Conservation (phyloP, 2,329 filamentous ascomycete genomes). For the Fusarium pseudonygamai region DNA sequence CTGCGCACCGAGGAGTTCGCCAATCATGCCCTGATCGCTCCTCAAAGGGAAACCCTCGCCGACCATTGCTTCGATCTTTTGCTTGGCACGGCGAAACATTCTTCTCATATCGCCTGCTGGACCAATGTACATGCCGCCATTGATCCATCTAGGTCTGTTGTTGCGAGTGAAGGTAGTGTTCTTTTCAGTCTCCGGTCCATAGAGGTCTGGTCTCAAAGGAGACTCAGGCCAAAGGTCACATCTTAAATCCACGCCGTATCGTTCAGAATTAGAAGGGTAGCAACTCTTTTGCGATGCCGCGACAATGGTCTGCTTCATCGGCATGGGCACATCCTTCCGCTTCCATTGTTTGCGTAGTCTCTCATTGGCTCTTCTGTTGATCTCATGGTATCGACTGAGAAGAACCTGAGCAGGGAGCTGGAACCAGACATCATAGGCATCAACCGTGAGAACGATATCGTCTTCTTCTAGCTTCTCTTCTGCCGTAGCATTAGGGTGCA, state of each 20-base stretch:
- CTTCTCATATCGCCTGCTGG: constrained; percentile 18
- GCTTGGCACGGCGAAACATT: neutral
- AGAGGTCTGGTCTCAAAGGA: neutral
- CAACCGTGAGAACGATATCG: constrained; percentile 8
- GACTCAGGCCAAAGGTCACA: neutral
- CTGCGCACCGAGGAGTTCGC: neutral
- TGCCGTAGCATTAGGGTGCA: neutral
- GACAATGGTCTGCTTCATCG: constrained; percentile 11
- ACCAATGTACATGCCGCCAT: constrained; percentile 2
- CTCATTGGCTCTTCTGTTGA: constrained; percentile 7
- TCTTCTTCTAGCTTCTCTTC: neutral
- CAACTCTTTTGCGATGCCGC: neutral
- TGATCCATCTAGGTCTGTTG: neutral
- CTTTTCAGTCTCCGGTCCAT: neutral
- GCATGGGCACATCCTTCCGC: neutral
- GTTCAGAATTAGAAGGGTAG: neutral
- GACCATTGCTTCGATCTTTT: neutral
- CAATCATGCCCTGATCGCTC: constrained; percentile 4
- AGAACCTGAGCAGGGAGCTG: constrained; percentile 3
- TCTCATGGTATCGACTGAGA: constrained; percentile 13
- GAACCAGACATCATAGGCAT: constrained; percentile 4
- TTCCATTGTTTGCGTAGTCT: neutral
- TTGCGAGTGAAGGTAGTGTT: neutral
- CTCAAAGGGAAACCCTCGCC: neutral
- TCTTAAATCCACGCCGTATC: neutral